Evolutionary conservation across 352 stramenopile genomes (phyloP), one percentile per base, ranked within the genome.

Genomic region (Globisporangium lucens): DNA sequence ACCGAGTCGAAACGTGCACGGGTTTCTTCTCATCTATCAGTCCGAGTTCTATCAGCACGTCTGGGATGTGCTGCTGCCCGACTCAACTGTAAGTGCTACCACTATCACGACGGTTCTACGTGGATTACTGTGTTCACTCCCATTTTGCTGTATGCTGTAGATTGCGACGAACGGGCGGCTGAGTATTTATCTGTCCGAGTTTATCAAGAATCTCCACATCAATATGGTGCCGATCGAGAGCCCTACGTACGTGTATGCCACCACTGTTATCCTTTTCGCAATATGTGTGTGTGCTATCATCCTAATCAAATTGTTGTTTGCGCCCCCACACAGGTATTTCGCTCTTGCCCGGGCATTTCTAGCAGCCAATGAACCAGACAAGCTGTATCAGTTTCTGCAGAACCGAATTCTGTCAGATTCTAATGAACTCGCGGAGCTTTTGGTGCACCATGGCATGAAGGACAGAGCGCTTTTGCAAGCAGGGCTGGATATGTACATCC

Each of bases 311-410:
- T n/a, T 36, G 33, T 15, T 52, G 0, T n/a, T 22, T 8, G 7
- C 30, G 7, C 30, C 1, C 30, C 17, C 43, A 49, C 27, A n/a
- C 41, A 94, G 85, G 17, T 89, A 80, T 72, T 47, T 86, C 43
- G 73, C 80, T 4, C 73, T 90, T 0, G 83, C 80, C 4, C 74
- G 83, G 57, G 75, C 76, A 22, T 91, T 82, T 69, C 67, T 92
- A 62, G 68, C 65, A 49, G 70, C 75, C 13, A 68, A 68, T 15
- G 72, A 88, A 12, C 68, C 76, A 0, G 69, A 74, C 46, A 80
- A 90, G 51, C 68, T 94, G 30, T 90, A 83, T 61, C 83, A 92
- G 61, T 87, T 87, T 13, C 67, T 94, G 15, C 82, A 89, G 36
- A 81, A 84, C 15, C 75, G 87, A 38, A 71, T 85, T 2, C 15